These are phyloP conservation scores for Mortierella sp. DNA, from an alignment of 371 early-diverging fungal genomes.

Conservation along the genomic window DNA sequence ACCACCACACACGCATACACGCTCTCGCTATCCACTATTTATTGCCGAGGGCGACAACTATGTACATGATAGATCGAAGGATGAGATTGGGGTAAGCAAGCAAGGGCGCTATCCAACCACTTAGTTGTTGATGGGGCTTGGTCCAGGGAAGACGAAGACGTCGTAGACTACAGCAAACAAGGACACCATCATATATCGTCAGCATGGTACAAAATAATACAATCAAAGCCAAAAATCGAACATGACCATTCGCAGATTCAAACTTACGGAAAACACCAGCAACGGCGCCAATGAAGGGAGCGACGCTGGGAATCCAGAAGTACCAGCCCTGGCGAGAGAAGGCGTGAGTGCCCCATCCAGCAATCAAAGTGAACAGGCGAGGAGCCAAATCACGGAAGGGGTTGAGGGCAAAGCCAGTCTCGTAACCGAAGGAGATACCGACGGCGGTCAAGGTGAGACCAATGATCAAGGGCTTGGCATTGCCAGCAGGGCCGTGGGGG, in stretches of 20 bases:
- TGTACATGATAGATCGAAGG: no score
- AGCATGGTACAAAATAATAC: background rate
- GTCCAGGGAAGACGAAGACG: conserved; percentile 34
- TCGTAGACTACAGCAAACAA: conserved; percentile 20
- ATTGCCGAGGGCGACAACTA: no score
- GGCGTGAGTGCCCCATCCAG: conserved; percentile 81
- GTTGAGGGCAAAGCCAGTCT: conserved; percentile 85
- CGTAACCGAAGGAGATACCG: conserved; percentile 72
- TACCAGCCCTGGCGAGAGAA: conserved; percentile 73
- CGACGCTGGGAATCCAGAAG: conserved; percentile 81
- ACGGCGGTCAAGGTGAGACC: conserved; percentile 74
- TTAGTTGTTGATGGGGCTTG: conserved; percentile 45
- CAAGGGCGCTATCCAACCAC: no score
- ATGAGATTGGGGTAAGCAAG: no score
- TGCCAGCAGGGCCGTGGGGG: conserved; percentile 71
- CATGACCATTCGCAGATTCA: no score
- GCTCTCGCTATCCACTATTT: no score
- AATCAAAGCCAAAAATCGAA: background rate
- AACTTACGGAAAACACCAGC: conserved; percentile 64
- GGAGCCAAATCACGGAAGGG: conserved; percentile 93
- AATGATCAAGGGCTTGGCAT: conserved; percentile 62
- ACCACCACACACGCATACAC: no score
- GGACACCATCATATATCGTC: background rate
- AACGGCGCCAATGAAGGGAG: conserved; percentile 81
- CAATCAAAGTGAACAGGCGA: conserved; percentile 78